Evolutionary conservation across 1,139 yeast genomes (phyloP).

Genomic region (Zygosaccharomyces sapae): DNA sequence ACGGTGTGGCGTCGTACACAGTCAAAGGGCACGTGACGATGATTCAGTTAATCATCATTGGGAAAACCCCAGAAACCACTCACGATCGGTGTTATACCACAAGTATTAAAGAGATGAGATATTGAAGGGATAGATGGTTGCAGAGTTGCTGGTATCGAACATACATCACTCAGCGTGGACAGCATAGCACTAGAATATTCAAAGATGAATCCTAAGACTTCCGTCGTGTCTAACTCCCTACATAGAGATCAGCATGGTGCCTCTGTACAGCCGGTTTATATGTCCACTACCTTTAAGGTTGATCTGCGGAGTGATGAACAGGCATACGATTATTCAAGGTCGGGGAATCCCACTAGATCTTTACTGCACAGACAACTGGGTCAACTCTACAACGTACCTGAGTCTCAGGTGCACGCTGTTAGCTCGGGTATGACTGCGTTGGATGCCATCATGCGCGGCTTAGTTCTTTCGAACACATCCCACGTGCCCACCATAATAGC

Average conservation of each 20-base stretch:
- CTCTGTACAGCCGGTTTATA: slow-evolving; percentile 84
- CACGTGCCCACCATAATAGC: slow-evolving; percentile 51
- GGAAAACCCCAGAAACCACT: not conserved
- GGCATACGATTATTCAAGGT: slow-evolving; percentile 83
- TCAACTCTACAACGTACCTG: slow-evolving; percentile 58
- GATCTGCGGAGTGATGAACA: slow-evolving; percentile 58
- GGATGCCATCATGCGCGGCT: slow-evolving; percentile 72
- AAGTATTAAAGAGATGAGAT: slow-evolving; percentile 2
- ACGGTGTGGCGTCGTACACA: not conserved
- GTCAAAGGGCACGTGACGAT: not conserved
- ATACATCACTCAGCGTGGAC: not conserved
- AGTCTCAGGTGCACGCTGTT: slow-evolving; percentile 71
- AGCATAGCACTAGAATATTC: too few species aligned
- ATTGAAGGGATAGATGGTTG: not conserved
- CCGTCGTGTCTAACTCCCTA: slow-evolving; percentile 3
- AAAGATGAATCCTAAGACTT: slow-evolving; percentile 4
- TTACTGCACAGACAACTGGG: slow-evolving; percentile 73
- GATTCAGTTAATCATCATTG: not conserved
- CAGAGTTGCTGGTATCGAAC: not conserved
- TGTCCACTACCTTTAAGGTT: slow-evolving; percentile 85
- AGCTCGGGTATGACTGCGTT: slow-evolving; percentile 91
- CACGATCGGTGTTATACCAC: not conserved
- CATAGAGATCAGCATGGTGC: slow-evolving; percentile 71
- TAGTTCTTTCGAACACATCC: slow-evolving; percentile 48
- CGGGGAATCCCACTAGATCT: slow-evolving; percentile 93